Base-by-base conservation (phyloP, 148 eudicot genomes). In the Rhododendron vialii region DNA sequence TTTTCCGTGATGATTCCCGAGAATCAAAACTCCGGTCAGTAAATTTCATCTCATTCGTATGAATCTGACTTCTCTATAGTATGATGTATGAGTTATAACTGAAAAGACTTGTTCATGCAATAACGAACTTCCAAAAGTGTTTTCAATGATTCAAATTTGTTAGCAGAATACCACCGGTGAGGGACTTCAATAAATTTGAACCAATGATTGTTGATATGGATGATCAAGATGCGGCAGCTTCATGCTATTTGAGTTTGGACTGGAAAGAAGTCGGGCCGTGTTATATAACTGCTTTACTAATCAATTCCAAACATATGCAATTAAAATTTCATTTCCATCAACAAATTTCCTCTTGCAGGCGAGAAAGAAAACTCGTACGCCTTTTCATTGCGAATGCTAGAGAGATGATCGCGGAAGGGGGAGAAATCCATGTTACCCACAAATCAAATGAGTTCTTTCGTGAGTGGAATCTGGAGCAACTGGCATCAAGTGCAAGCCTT, bases 1-100 rank as follows among this genome's bases (percentile, higher is more conserved):
- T 84, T 81, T 18, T 87, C 67, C 9, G 61, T 33, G 12, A 87
- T 45, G 82, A 79, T n/a, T 26, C 59, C 1, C 82, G 82, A 4
- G 15, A 47, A 17, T 79, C 57, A 3, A 53, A 79, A 26, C 33
- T 79, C 7, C 35, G 57, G 82, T 79, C 0, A 45, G 33, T 47
- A 26, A 61, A 20, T 61, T 61, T 7, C 10, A 7, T 20, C 26
- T 24, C 28, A 5, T 24, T 7, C 26, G 1, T 63, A 20, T 63
- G 24, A 20, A 63, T 18, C 1, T 20, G 10, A 9, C 22, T 24
- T 61, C 1, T n/a, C 28, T 8, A 12, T 7, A 22, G 41, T 38
- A 2, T 4, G 41, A 38, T 0, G 41, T 38, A 2, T 4, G 41
- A 38, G 1, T 36, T 12, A 35, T 2, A 5, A 3, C 22, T 3